Conservation (phyloP, 2,329 filamentous ascomycete species). For the Alternaria sp. region DNA sequence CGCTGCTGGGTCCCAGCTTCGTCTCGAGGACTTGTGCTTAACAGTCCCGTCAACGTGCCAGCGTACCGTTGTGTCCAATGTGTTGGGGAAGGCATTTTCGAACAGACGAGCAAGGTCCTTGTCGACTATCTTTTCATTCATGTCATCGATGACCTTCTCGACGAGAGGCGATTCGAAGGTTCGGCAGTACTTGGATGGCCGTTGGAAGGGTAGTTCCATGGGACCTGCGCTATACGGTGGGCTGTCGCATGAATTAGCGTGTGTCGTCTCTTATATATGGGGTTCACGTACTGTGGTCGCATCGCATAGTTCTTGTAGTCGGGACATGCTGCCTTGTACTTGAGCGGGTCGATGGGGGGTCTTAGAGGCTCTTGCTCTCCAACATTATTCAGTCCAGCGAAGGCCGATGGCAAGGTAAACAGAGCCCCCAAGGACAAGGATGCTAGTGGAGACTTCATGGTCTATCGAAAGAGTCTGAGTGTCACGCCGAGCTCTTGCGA, state of each 20-base stretch:
- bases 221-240: slow-evolving; percentile 82
- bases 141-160: slow-evolving; percentile 84
- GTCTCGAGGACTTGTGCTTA: slow-evolving; percentile 51
- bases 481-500: neutral
- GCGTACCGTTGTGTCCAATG: slow-evolving; percentile 86
- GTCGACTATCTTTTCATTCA: slow-evolving; percentile 82
- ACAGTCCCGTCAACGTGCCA: slow-evolving; percentile 77
- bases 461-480: neutral
- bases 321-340: slow-evolving; percentile 64
- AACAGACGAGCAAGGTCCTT: slow-evolving; percentile 91
- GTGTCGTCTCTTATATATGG: neutral
- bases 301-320: slow-evolving; percentile 71
- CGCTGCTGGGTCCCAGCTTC: slow-evolving; percentile 55
- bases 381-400: slow-evolving; percentile 18
- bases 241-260: slow-evolving; percentile 57
- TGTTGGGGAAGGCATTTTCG: slow-evolving; percentile 94
- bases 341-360: slow-evolving; percentile 42
- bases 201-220: slow-evolving; percentile 82
- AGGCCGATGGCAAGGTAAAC: slow-evolving; percentile 14
- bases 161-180: slow-evolving; percentile 89
- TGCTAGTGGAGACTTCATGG: slow-evolving; percentile 28
- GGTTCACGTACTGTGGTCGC: slow-evolving; percentile 65
- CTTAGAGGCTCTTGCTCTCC: slow-evolving; percentile 44
- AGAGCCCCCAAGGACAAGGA: slow-evolving; percentile 22
- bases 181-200: slow-evolving; percentile 81